Evolutionary conservation across 2,329 filamentous ascomycete species (phyloP).

Genomic region (Cyclaneusma minus): DNA sequence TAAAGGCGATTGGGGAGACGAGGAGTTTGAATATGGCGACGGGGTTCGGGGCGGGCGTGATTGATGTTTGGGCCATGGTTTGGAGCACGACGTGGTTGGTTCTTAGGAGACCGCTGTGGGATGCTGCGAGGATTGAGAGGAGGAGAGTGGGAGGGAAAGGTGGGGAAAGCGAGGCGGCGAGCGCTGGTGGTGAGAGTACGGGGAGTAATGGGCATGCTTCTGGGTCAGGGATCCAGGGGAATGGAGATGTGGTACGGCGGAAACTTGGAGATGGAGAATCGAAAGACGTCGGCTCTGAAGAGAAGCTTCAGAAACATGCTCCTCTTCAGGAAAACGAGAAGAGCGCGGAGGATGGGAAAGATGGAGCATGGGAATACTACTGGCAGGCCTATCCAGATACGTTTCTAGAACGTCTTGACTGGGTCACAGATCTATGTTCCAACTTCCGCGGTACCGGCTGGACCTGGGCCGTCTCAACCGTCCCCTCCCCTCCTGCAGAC

Average conservation of each 20-base stretch:
- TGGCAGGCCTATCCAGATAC: constrained; percentile 44
- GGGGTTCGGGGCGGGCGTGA: constrained; percentile 34
- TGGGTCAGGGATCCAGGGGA: constrained; percentile 6
- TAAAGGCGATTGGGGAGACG: constrained; percentile 23
- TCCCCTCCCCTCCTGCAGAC: constrained; percentile 30
- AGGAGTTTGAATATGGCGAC: constrained; percentile 35
- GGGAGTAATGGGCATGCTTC: constrained; percentile 1
- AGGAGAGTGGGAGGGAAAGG: constrained; percentile 18
- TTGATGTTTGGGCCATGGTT: constrained; percentile 33
- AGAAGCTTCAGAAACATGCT: constrained; percentile 1
- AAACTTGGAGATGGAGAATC: not conserved
- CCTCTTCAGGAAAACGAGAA: constrained; percentile 2
- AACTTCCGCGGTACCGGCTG: constrained; percentile 42
- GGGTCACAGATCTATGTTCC: constrained; percentile 37
- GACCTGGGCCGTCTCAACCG: constrained; percentile 36
- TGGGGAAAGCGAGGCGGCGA: not conserved
- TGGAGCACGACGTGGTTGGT: constrained; percentile 33
- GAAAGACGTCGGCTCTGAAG: not conserved
- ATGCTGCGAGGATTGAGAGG: constrained; percentile 28
- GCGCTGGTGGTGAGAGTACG: not conserved
- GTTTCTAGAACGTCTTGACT: constrained; percentile 35
- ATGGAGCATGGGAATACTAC: constrained; percentile 31
- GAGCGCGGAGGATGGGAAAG: constrained; percentile 4
- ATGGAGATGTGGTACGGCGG: not conserved
- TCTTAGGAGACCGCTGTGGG: constrained; percentile 38